Base-by-base conservation (phyloP, 208 protist genomes). In the Angomonas deanei region DNA sequence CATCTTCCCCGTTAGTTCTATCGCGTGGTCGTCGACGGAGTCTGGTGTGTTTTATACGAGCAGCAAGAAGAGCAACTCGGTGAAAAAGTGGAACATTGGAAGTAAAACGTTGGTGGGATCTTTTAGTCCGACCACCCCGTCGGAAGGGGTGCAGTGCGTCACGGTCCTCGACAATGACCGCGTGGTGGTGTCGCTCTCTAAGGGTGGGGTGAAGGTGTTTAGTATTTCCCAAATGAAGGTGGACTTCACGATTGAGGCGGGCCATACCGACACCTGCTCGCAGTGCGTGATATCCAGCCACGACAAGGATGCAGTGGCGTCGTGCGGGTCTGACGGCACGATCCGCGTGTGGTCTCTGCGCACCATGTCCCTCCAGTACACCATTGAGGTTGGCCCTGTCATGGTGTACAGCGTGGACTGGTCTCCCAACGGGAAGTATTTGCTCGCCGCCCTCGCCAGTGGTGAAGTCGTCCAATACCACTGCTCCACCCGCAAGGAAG, bases 211-310 rank as follows among this genome's bases (percentile, higher is more conserved):
- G 26, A 78, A 71, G 23, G 85, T 96, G 13, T 96, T 74, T 72
- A 85, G 95, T 72, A 68, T 85, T 15, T 36, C 74, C 4, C 72
- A 66, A 61, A 72, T 74, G 36, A 67, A 72, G 0, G 72, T 81
- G 10, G 78, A 86, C 54, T 84, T 80, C 56, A 60, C 88, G 50
- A 74, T 80, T 30, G 58, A 66, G 27, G 61, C 73, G 8, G 71
- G 82, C 0, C 93, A 97, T 76, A 95, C 85, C 0, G 90, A 97
- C 61, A 86, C 74, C 4, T 76, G 87, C 33, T 84, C 97, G 46
- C 67, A 72, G 60, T 94, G 84, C 66, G 58, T 61, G 23, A 72
- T 96, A 52, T 73, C 88, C 2, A 71, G 83, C 31, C 73, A 87
- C 57, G 84, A 97, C 74, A 71, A 77, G 36, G 83, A 97, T 60